Base-by-base conservation (phyloP, 352 stramenopile genomes). In the Phytophthora citrophthora region DNA sequence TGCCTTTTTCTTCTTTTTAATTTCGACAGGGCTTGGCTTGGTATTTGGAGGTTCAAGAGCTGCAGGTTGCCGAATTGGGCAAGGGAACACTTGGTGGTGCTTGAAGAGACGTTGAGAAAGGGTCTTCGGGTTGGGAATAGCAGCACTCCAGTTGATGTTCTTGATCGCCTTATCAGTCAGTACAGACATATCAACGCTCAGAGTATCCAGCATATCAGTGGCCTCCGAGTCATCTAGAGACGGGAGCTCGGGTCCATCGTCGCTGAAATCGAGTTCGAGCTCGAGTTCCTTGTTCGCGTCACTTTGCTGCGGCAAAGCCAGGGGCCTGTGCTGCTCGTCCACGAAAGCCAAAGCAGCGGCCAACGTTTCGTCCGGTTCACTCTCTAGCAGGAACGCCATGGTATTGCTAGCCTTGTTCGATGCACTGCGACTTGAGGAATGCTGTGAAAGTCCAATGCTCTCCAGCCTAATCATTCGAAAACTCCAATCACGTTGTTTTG, bases 371-470 rank as follows among this genome's bases (percentile, higher is more conserved):
- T 54, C 48, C 40, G 57, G 44, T 44, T 76, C 68, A 10, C 53
- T 57, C 51, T 76, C 68, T 9, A 69, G 53, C 23, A 73, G 48
- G 31, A 72, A 68, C 48, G 65, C 57, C 68, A 76, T 69, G 27
- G 13, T 5, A 9, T 26, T 27, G 20, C 2, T 18, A 32, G 12
- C 26, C 11, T 55, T 65, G 55, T 20, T 40, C 15, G 16, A 8
- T 11, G 10, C 18, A 44, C 9, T 36, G 34, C 60, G 8, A 12
- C 13, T 71, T 66, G 18, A 45, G 52, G 48, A 71, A 67, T 71
- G 62, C 15, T 26, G 24, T 36, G 11, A 18, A 45, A 29, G 40
- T 40, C 34, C 4, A 40, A 52, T 20, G 20, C 20, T 2, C 20
- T 2, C 1, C 20, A 52, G 39, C 23, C 36, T 31, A 36, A 40